phyloP scores from a whole-genome alignment of 2,329 filamentous ascomycete genomes.

The Fusarium cicatricum region DNA sequence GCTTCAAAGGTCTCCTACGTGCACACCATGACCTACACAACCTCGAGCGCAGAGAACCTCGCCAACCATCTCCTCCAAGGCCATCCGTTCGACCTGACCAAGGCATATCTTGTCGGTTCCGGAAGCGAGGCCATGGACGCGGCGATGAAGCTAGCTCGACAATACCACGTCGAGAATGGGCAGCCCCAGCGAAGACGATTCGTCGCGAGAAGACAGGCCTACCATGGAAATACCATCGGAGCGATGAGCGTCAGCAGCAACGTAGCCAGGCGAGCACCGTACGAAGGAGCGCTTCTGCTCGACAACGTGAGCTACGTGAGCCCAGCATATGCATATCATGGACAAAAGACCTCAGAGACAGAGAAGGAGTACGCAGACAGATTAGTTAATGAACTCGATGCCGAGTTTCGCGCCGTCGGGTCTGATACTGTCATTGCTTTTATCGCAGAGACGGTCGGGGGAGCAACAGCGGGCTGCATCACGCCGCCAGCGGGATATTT shows the following conservation, averaged over 20 bases:
- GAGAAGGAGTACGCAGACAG: constrained; percentile 66
- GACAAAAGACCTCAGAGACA: constrained; percentile 59
- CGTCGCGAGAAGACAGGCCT: constrained; percentile 54
- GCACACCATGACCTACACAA: constrained; percentile 51
- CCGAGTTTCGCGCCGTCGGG: constrained; percentile 70
- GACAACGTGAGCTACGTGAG: constrained; percentile 67
- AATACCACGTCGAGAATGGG: constrained; percentile 56
- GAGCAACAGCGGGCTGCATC: constrained; percentile 73
- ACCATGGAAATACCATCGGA: constrained; percentile 65
- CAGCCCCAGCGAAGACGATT: constrained; percentile 48
- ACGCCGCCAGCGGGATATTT: constrained; percentile 74
- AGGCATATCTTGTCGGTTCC: constrained; percentile 48
- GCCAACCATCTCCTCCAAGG: constrained; percentile 49
- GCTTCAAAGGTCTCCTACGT: constrained; percentile 62
- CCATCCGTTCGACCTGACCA: constrained; percentile 48
- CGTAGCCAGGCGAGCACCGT: constrained; percentile 65
- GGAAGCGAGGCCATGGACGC: constrained; percentile 56
- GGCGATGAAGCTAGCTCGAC: constrained; percentile 57
- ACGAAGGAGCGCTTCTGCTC: constrained; percentile 51
- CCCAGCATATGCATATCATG: constrained; percentile 72
- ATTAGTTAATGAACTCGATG: constrained; percentile 71
- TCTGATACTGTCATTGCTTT: constrained; percentile 75
- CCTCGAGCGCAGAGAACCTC: constrained; percentile 57
- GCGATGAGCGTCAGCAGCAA: constrained; percentile 72
- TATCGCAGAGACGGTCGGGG: constrained; percentile 76